phyloP scores from a whole-genome alignment of 257 asterid genomes.

The Lavandula angustifolia region DNA sequence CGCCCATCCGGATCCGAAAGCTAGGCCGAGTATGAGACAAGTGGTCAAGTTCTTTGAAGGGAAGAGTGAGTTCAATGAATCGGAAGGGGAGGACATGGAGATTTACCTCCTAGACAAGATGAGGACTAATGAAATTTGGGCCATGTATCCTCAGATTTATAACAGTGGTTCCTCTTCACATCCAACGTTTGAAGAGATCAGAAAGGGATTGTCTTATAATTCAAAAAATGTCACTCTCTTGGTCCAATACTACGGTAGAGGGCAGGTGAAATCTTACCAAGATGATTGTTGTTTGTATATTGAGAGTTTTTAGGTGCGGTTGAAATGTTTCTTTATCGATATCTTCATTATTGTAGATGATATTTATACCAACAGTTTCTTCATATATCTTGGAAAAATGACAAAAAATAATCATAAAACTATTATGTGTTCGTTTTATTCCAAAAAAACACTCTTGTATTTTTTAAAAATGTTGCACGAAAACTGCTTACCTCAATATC shows the following conservation, averaged over 20 bases:
- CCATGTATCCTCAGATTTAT: constrained; percentile 38
- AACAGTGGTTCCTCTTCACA: constrained; percentile 47
- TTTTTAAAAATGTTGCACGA: too few relatives aligned
- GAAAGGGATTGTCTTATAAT: constrained; percentile 39
- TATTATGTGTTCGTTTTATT: too few relatives aligned
- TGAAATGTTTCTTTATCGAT: too few relatives aligned
- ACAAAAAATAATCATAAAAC: too few relatives aligned
- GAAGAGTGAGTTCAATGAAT: constrained; percentile 41
- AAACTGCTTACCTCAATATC: too few relatives aligned
- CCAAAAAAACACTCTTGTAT: too few relatives aligned
- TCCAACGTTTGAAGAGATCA: constrained; percentile 62
- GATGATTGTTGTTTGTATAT: not conserved
- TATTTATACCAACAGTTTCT: too few relatives aligned
- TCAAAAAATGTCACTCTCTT: constrained; percentile 56
- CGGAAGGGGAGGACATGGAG: constrained; percentile 50
- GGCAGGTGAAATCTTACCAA: constrained; percentile 53
- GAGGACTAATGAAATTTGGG: constrained; percentile 46
- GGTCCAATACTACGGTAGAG: constrained; percentile 47
- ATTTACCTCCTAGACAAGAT: constrained; percentile 45
- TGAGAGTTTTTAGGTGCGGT: too few relatives aligned
- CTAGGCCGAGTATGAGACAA: constrained; percentile 72
- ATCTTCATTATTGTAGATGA: too few relatives aligned
- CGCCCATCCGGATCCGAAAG: constrained; percentile 47
- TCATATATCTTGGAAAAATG: too few relatives aligned
- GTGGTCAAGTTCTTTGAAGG: constrained; percentile 59